phyloP scores from a whole-genome alignment of 768 basidiomycete species.

The Calvatia gigantea region DNA sequence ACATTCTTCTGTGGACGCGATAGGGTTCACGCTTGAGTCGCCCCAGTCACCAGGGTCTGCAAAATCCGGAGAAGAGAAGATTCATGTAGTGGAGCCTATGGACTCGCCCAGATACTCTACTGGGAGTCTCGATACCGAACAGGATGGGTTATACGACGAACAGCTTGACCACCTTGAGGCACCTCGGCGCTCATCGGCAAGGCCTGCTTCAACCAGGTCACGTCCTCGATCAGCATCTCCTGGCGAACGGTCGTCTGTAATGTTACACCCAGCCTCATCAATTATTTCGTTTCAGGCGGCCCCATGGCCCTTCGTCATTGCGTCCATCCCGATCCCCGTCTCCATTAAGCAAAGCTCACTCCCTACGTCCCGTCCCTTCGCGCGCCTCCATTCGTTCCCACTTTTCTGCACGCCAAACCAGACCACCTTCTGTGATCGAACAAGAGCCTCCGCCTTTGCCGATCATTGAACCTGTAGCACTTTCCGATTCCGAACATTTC shows the following conservation, averaged over 20 bases:
- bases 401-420: not conserved
- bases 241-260: not conserved
- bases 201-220: not conserved
- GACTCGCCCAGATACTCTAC: not conserved
- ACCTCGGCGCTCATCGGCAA: not conserved
- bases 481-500: not conserved
- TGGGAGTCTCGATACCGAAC: not conserved
- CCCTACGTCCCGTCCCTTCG: not conserved
- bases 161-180: not conserved
- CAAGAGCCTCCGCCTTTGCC: not conserved
- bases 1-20: not conserved
- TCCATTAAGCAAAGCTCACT: too few species aligned
- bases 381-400: not conserved
- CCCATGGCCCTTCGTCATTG: not conserved
- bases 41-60: not conserved
- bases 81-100: not conserved
- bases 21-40: not conserved
- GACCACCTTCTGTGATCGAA: not conserved
- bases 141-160: not conserved
- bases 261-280: not conserved
- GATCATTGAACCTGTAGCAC: not conserved
- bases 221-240: slow-evolving; percentile 1
- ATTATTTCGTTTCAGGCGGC: not conserved
- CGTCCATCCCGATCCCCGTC: too few species aligned
- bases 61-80: not conserved